Evolutionary conservation across 441 rosid genomes (phyloP), one percentile per base, ranked within the genome.

Genomic region (Euphorbia neoarborescens): DNA sequence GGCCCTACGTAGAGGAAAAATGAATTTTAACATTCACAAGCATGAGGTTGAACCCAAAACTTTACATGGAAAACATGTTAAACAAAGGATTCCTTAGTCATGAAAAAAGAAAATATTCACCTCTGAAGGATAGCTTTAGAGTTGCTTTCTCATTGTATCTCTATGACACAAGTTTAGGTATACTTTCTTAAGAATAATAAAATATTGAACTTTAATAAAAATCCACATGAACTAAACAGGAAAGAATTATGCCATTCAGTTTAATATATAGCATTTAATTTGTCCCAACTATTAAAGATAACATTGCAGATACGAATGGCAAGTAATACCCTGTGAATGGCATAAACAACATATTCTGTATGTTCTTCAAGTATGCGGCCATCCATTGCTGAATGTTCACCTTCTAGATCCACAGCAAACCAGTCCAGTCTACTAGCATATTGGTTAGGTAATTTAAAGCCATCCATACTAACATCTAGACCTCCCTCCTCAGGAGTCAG

Each of bases 331-430:
- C 87, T 84, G 76, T 94, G 90, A 76, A 92, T 87, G 81, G 97
- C 96, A 84, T 94, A 84, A 32, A 94, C 97, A 76, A 94, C 99
- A 87, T 91, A 94, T 83, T 92, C 97, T 46, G 94, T 78, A 82
- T 94, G 99, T 74, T 94, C 98, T 84, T 92, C 90, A 65, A 94
- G 96, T 77, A 94, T 90, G 76, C 78, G 94, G 74, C 94, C 96
- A 84, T 92, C 99, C 98, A 94, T 92, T 75, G 99, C 99, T 75
- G 99, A 94, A 84, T 89, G 97, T 85, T 94, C 99, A 80, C 97
- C 99, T 89, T 89, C 98, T 78, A 94, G 98, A 84, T 94, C 99
- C 76, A 92, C 99, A 40, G 97, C 84, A 82, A 94, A 92, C 99
- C 99, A 94, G 59, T 94, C 97, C 65, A 94, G 76, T 81, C 82